Evolutionary conservation across 1,284 basidiomycete species (phyloP), one percentile per base, ranked within the genome.

Genomic region (Neolentinus lepideus): DNA sequence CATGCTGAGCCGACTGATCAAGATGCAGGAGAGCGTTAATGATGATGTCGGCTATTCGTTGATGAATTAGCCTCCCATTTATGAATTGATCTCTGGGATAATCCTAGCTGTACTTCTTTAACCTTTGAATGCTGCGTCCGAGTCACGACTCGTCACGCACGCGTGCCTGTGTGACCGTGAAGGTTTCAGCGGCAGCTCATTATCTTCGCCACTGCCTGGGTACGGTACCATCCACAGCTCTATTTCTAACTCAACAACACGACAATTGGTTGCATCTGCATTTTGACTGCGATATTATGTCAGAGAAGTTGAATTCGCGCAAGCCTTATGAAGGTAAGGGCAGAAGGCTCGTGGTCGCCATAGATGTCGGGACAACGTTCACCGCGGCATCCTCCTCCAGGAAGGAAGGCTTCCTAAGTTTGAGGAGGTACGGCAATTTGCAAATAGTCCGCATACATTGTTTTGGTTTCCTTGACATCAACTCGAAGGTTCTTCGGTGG

Each of bases 1-100:
- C 33, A 89, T 91, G 88, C 73, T 87, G 59, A 74, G 78, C 33
- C 76, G 80, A 38, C 69, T 92, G 56, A 61, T 89, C 29, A 65
- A 67, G 51, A 78, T 90, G 75, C 81, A 86, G 63, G 65, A 73
- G 48, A 67, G 71, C 22, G 71, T 75, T 14, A 65, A 65, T 1
- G 75, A 71, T 2, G 68, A 77, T 27, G 68, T 81, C 2, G 79
- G 71, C 3, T 89, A 83, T 66, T 88, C 85, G 2, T 71, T 73
- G 56, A 58, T 31, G 6, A 66, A 69, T 35, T 73, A 25, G n/a
- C 22, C 14, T 16, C 8, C 8, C 24, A 8, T 4, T 8, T 12
- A 21, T 8, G 27, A 21, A n/a, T 43, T 35, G 9, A 9, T 9
- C 16, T 56, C 63, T 52, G 26, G 51, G 19, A 38, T 43, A 25